Percentiles rank a stretch among this genome's conserved stretches.
Evolutionary conservation across 2,329 filamentous ascomycete species (phyloP).

Genomic region (Myriosclerotinia scirpicola): DNA sequence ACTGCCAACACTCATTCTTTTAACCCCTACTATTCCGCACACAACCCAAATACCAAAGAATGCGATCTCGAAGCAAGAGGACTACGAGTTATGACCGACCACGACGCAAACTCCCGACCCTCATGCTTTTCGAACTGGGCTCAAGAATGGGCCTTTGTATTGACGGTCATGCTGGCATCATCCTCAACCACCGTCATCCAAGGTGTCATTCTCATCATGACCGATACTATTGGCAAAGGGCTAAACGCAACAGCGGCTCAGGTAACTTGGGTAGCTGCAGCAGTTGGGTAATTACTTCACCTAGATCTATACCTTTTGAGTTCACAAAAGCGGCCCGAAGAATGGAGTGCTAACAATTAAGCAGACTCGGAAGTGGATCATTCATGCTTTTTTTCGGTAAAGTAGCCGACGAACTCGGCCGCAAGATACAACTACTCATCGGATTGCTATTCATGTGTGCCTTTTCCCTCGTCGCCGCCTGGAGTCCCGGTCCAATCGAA

Average conservation of each 20-base stretch:
- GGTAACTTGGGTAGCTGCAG: conserved; percentile 66
- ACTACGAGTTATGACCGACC: conserved; percentile 24
- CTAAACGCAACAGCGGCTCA: conserved; percentile 63
- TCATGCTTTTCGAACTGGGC: conserved; percentile 31
- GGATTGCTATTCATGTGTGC: conserved; percentile 60
- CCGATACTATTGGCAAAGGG: conserved; percentile 59
- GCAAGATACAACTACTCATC: conserved; percentile 58
- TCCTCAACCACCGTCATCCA: conserved; percentile 60
- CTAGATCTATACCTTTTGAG: background rate
- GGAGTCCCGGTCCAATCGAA: conserved; percentile 57
- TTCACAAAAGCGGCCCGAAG: background rate
- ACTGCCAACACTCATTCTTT: background rate
- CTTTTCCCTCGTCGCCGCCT: conserved; percentile 58
- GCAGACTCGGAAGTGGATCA: conserved; percentile 60
- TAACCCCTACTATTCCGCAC: background rate
- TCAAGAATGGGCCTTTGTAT: conserved; percentile 36
- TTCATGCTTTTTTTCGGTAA: conserved; percentile 67
- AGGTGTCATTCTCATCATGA: conserved; percentile 61
- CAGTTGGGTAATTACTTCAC: conserved; percentile 49
- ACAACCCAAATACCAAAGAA: background rate
- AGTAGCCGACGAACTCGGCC: conserved; percentile 65
- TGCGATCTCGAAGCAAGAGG: conserved; percentile 4
- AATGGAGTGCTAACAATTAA: conserved; percentile 17
- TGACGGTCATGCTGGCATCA: conserved; percentile 61
- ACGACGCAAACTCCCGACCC: conserved; percentile 33